A percentile compares a stretch with the other conserved stretches of the same genome.
These are phyloP conservation scores for Geum urbanum DNA, from an alignment of 306 rosid species.

Conservation along the genomic window DNA sequence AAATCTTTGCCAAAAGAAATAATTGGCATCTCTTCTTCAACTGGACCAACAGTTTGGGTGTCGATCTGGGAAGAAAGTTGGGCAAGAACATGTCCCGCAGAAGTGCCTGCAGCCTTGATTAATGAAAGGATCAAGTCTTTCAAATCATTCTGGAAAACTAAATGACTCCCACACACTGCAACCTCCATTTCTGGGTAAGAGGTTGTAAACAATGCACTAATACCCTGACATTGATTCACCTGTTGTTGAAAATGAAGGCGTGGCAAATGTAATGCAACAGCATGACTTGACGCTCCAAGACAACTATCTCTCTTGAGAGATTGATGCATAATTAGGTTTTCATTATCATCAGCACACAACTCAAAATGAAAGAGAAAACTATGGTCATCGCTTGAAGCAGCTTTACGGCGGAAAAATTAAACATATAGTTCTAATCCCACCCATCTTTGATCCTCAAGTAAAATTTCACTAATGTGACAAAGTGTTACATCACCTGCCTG, in stretches of 20 bases:
- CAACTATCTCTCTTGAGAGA: not conserved
- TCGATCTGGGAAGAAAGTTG: not conserved
- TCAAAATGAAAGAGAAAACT: not conserved
- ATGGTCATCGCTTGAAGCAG: not conserved
- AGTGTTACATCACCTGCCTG: not conserved
- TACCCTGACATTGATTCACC: conserved; percentile 14
- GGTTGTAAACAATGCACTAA: conserved; percentile 1
- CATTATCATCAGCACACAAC: not conserved
- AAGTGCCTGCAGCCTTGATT: not conserved
- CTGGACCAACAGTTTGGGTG: not conserved
- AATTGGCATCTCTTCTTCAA: not conserved
- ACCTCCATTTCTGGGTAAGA: not conserved
- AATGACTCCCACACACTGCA: conserved; percentile 20
- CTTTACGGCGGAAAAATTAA: not conserved
- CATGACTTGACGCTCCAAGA: not conserved
- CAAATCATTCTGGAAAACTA: conserved; percentile 11
- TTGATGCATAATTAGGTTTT: too few species aligned
- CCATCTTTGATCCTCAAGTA: not conserved
- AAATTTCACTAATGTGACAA: not conserved
- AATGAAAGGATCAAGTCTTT: not conserved
- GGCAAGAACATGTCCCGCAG: not conserved
- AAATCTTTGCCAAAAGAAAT: too few species aligned
- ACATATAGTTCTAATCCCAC: conserved; percentile 10
- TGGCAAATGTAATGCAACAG: conserved; percentile 15
- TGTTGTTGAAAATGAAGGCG: not conserved